phyloP scores from a whole-genome alignment of 352 stramenopile species.

The Pythium apleroticum region DNA sequence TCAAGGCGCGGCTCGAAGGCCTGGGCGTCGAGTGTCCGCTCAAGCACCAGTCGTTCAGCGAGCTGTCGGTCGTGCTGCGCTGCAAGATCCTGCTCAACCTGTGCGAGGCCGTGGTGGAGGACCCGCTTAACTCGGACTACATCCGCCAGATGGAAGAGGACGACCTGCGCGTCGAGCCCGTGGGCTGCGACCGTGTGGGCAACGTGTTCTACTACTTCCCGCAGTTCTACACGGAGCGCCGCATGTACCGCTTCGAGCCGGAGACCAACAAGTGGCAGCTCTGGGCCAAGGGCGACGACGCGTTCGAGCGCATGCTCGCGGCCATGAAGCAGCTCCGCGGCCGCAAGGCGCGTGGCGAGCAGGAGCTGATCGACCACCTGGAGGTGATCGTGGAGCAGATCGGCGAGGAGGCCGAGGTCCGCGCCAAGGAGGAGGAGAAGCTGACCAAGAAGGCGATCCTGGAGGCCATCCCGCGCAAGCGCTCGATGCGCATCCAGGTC shows the following conservation, averaged over 20 bases:
- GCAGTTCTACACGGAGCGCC: conserved; percentile 84
- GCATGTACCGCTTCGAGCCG: conserved; percentile 62
- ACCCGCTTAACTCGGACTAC: conserved; percentile 76
- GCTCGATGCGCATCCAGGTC: conserved; percentile 79
- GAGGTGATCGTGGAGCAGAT: conserved; percentile 84
- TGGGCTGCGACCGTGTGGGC: conserved; percentile 70
- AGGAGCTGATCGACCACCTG: conserved; percentile 74
- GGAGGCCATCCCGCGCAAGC: conserved; percentile 82
- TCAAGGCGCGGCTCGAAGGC: conserved; percentile 34
- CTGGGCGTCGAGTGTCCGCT: conserved; percentile 35
- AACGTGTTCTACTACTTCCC: conserved; percentile 86
- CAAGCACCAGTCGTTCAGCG: conserved; percentile 74
- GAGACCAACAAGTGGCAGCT: conserved; percentile 60
- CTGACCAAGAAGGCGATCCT: conserved; percentile 75
- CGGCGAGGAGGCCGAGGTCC: conserved; percentile 51
- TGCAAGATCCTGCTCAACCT: conserved; percentile 85
- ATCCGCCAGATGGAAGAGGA: conserved; percentile 88
- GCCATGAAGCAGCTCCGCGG: conserved; percentile 60
- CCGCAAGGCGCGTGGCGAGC: conserved; percentile 67
- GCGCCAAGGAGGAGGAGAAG: conserved; percentile 65
- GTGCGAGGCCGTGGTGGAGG: conserved; percentile 79
- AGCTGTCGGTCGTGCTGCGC: conserved; percentile 64
- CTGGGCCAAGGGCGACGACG: conserved; percentile 75
- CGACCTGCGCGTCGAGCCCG: conserved; percentile 70
- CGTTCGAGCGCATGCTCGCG: conserved; percentile 55